These are phyloP conservation scores for Scutellaria barbata DNA, from an alignment of 257 asterid genomes.

Conservation along the genomic window DNA sequence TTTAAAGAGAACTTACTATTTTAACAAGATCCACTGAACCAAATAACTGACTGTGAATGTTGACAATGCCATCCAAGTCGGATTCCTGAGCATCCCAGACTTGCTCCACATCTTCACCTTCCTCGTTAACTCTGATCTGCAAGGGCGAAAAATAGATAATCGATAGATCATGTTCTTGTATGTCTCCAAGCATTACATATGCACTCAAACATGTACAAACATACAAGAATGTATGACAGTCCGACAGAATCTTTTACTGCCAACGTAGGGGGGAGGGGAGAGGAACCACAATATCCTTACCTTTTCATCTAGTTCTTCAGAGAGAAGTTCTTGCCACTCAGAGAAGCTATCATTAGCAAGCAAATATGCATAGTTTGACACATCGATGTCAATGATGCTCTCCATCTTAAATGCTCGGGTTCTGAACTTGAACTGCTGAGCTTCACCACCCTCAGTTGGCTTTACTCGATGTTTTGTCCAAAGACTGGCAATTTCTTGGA, in stretches of 20 bases:
- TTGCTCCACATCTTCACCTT: slow-evolving; percentile 54
- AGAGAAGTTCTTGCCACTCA: slow-evolving; percentile 80
- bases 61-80: slow-evolving; percentile 62
- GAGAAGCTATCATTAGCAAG: slow-evolving; percentile 59
- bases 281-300: slow-evolving; percentile 34
- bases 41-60: slow-evolving; percentile 75
- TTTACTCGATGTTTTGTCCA: slow-evolving; percentile 74
- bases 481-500: slow-evolving; percentile 61
- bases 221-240: not conserved
- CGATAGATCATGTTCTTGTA: not conserved
- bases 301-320: slow-evolving; percentile 66
- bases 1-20: slow-evolving; percentile 44
- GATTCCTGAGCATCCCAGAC: slow-evolving; percentile 71
- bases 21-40: slow-evolving; percentile 74
- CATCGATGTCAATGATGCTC: slow-evolving; percentile 71
- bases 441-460: slow-evolving; percentile 50
- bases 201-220: slow-evolving; percentile 15
- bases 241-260: not conserved
- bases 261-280: not conserved
- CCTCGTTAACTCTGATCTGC: slow-evolving; percentile 52
- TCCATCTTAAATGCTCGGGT: slow-evolving; percentile 76
- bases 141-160: slow-evolving; percentile 19
- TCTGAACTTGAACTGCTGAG: slow-evolving; percentile 72
- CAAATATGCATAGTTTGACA: slow-evolving; percentile 60
- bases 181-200: slow-evolving; percentile 2